These are phyloP conservation scores for Solanum lycopersicoides DNA, from an alignment of 257 asterid species.

Conservation along the genomic window DNA sequence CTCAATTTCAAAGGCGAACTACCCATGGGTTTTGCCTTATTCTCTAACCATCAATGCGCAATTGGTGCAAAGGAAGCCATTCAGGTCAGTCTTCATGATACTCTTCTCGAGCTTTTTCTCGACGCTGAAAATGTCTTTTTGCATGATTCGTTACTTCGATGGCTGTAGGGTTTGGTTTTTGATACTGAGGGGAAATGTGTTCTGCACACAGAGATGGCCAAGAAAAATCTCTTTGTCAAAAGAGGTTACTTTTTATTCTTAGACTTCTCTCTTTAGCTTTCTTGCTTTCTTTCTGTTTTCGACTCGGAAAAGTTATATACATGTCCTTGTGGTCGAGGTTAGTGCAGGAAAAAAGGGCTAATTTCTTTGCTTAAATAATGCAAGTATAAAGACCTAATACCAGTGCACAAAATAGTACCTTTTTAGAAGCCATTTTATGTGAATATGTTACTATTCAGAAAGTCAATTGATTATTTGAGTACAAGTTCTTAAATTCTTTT, in stretches of 20 bases:
- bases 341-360: neutral
- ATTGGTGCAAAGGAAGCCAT: conserved; percentile 92
- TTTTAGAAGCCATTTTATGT: neutral
- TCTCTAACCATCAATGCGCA: conserved; percentile 70
- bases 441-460: neutral
- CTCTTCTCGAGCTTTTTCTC: neutral
- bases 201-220: conserved; percentile 98
- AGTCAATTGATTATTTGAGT: neutral
- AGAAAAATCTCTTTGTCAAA: conserved; percentile 96
- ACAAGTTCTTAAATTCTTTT: neutral
- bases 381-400: neutral
- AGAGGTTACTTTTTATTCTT: conserved; percentile 42
- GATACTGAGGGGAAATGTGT: conserved; percentile 77
- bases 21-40: conserved; percentile 97
- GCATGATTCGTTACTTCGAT: neutral
- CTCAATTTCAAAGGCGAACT: conserved; percentile 93
- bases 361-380: neutral
- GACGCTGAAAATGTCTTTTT: neutral
- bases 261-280: neutral
- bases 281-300: neutral
- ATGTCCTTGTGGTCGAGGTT: neutral
- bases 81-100: conserved; percentile 32
- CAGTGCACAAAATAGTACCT: neutral
- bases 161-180: conserved; percentile 75
- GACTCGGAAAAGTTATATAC: too few relatives aligned